Conservation (phyloP, 768 basidiomycete species). For the Trametes punicea region DNA sequence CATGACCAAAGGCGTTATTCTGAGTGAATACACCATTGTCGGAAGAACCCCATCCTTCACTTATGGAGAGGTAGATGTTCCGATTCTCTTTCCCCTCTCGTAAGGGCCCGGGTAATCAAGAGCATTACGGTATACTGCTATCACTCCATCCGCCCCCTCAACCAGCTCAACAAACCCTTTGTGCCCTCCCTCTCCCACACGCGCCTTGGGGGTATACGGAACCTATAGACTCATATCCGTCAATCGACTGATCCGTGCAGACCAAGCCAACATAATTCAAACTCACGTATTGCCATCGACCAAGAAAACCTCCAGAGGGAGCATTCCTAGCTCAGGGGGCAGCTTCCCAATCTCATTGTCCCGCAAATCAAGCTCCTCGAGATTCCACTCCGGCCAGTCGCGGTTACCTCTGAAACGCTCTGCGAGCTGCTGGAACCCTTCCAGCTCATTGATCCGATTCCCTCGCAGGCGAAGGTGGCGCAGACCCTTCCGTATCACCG, state of each 20-base stretch:
- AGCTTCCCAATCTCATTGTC: conserved; percentile 77
- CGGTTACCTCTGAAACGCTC: conserved; percentile 63
- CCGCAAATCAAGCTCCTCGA: conserved; percentile 79
- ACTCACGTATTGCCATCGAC: conserved; percentile 85
- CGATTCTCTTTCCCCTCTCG: no score
- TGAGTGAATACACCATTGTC: no score
- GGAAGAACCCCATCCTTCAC: no score
- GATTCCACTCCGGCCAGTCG: conserved; percentile 62
- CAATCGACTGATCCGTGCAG: background rate
- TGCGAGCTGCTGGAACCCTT: conserved; percentile 61
- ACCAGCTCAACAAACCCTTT: conserved; percentile 75
- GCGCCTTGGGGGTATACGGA: conserved; percentile 74
- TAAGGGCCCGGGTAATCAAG: background rate
- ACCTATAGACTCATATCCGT: conserved; percentile 39
- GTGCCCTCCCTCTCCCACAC: conserved; percentile 89
- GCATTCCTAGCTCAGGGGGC: conserved; percentile 64
- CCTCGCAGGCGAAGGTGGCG: conserved; percentile 66
- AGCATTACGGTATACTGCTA: background rate
- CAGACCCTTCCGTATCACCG: conserved; percentile 47
- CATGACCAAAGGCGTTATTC: no score
- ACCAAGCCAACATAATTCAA: background rate
- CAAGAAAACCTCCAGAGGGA: conserved; percentile 76
- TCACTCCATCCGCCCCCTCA: conserved; percentile 70
- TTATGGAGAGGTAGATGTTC: no score
- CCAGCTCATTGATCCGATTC: conserved; percentile 59